Base-by-base conservation (phyloP, 2,329 filamentous ascomycete genomes). In the Dactylellina drechsleri region DNA sequence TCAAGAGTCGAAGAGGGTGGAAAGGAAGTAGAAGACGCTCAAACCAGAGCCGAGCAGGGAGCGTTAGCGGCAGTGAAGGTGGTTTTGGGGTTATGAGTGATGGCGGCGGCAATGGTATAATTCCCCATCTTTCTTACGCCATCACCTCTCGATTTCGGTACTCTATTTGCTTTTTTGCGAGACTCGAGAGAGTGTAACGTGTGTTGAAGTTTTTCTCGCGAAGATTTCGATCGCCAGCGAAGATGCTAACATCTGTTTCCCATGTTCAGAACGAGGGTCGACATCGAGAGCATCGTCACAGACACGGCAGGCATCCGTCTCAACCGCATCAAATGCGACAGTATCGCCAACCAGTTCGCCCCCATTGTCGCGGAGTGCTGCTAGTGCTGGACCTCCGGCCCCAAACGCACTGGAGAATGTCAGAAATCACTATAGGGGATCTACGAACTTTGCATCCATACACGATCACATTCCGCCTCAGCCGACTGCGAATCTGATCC, bases 1-100 rank as follows among this genome's bases (percentile, higher is more conserved):
- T 85, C 54, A 84, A 84, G 76, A 86, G 85, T 12, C 83, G 85
- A 36, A 82, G 86, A 59, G 85, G 85, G 2, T 84, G 83, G 83
- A 84, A 83, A 76, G 83, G 83, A 28, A 80, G 23, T 80, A 81
- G 15, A 81, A 80, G 66, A 78, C 77, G 5, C 66, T 79, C 41
- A 78, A 79, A 1, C 77, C 77, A 20, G 74, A 18, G 49, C 40
- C 15, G 67, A 43, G 15, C 76, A 61, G 15, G 75, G 52, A 67
- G 66, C 66, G 45, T 73, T 57, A 56, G 71, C 76, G 53, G 52
- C 47, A 54, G 66, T 50, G 50, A 77, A 74, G 50, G 71, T 74
- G 45, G 76, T 76, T 20, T 52, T 66, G 41, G 77, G 41, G 70
- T 74, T 26, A 74, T 74, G 70, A 74, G 70, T 54, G 70, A 74